Percentiles rank a stretch among this genome's conserved stretches.
Conservation (phyloP, 2,329 filamentous ascomycete genomes). For the Dactylellina haptotyla region DNA sequence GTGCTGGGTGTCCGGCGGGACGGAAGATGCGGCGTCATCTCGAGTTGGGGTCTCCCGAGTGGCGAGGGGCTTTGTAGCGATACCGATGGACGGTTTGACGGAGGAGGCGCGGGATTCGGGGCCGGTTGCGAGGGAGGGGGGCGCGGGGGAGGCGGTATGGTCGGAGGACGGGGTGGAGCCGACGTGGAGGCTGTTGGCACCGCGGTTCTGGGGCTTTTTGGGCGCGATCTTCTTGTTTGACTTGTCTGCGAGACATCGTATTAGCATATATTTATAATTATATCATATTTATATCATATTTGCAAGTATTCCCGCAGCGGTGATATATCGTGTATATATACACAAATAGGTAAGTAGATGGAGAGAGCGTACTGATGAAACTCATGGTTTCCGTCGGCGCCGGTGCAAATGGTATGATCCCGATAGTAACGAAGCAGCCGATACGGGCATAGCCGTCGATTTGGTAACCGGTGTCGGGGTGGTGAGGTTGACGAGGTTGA, state of each 20-base stretch:
- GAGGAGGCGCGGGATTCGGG: slow-evolving; percentile 33
- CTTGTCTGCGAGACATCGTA: slow-evolving; percentile 25
- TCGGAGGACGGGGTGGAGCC: slow-evolving; percentile 43
- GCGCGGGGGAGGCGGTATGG: slow-evolving; percentile 49
- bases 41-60: slow-evolving; percentile 11
- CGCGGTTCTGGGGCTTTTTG: slow-evolving; percentile 50
- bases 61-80: slow-evolving; percentile 37
- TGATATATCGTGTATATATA: too few species aligned
- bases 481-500: slow-evolving; percentile 7
- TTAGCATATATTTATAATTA: too few species aligned
- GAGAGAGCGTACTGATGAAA: slow-evolving; percentile 40
- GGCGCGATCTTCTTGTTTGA: slow-evolving; percentile 50
- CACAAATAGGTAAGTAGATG: too few species aligned
- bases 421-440: not conserved
- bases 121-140: slow-evolving; percentile 16
- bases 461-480: not conserved
- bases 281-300: too few species aligned
- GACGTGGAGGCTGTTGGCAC: slow-evolving; percentile 19
- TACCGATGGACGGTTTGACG: slow-evolving; percentile 24
- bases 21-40: slow-evolving; percentile 5
- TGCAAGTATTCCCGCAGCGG: too few species aligned
- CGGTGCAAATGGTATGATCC: not conserved
- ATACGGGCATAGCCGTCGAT: slow-evolving; percentile 15
- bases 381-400: slow-evolving; percentile 41
- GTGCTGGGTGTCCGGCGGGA: slow-evolving; percentile 16